Conservation (phyloP, 306 rosid species). For the Malus domestica region DNA sequence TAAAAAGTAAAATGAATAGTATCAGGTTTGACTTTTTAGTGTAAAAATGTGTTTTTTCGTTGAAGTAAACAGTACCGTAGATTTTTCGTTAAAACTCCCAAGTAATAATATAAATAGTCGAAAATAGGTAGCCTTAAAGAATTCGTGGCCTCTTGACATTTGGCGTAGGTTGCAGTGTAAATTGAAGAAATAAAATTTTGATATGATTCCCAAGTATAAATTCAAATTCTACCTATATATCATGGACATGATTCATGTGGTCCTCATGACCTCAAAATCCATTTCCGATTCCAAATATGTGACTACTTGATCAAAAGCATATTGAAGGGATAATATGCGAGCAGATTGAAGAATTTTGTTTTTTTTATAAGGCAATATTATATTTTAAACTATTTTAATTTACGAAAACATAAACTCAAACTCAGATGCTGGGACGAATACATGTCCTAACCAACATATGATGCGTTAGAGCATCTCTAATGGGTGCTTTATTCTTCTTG, state of each 20-base stretch:
- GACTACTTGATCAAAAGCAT: background rate
- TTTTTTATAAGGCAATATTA: no score
- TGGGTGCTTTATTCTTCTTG: no score
- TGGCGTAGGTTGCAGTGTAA: background rate
- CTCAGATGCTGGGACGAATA: no score
- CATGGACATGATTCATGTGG: background rate
- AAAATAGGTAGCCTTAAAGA: background rate
- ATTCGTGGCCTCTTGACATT: background rate
- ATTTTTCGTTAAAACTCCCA: no score
- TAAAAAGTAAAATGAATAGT: no score
- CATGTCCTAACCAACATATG: background rate
- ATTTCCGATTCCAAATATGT: background rate
- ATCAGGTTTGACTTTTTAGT: no score
- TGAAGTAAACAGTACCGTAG: no score
- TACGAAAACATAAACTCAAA: no score
- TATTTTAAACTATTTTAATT: no score
- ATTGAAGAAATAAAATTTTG: background rate
- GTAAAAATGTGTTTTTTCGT: no score
- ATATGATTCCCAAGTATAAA: slow-evolving; percentile 4
- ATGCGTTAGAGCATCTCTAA: no score
- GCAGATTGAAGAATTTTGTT: background rate
- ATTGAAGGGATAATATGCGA: background rate
- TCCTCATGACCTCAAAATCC: background rate
- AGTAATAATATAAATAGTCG: background rate
- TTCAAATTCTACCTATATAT: background rate